Base-by-base conservation (phyloP, 768 basidiomycete species). In the Hypholoma fasciculare region DNA sequence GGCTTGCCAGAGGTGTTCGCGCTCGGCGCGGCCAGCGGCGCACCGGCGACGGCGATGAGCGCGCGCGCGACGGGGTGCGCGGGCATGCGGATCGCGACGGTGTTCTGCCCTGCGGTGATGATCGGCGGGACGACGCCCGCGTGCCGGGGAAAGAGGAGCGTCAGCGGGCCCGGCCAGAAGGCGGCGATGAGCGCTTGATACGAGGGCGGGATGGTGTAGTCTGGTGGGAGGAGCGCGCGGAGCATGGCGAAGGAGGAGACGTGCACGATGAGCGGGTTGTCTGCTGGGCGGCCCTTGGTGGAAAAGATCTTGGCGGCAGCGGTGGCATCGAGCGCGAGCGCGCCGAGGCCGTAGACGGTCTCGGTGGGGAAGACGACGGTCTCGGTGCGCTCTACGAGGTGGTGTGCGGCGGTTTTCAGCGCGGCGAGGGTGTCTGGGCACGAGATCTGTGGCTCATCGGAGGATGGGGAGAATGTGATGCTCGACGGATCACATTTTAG, bases 321-420 rank as follows among this genome's bases (percentile, higher is more conserved):
- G 14, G 72, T 61, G 7, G 81, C 61, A 64, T 85, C 76, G 46
- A 94, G 74, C 0, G 96, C 94, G 19, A 87, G 74, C 0, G 94
- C 97, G 27, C 92, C 97, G n/a, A 99, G 85, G 1, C 97, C 97
- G 72, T 98, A 99, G 11, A 99, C 97, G 0, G 97, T 98, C 74
- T 99, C 97, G 30, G 97, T 98, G 0, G 97, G 96, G 69, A 99
- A 92, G 0, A 89, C 96, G 55, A 98, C 89, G 19, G 83, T 78
- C 57, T 84, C 76, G 14, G 71, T 65, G 20, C 74, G 74, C 36
- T 79, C 63, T 47, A 78, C 71, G 7, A 91, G 80, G 56, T 82
- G 78, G 56, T 78, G 74, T 6, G 85, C 74, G 0, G 91, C 92
- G 17, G 69, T 65, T 49, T 78, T 68, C 59, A 94, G 74, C 17